Evolutionary conservation across 345 rosid species (phyloP), one percentile per base, ranked within the genome.

Genomic region (Theobroma cacao): DNA sequence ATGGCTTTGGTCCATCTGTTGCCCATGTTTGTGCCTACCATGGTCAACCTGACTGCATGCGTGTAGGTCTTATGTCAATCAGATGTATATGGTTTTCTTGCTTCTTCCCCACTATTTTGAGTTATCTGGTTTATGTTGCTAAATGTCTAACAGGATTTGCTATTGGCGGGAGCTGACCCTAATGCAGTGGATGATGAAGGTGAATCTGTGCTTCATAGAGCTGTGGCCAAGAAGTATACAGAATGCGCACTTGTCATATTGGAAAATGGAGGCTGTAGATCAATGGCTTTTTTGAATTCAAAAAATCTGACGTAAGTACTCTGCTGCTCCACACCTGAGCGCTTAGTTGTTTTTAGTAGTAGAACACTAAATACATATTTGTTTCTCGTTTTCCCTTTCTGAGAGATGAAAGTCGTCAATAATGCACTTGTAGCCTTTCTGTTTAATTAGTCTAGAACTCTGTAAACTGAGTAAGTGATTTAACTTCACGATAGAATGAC

Each of bases 11-110:
- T 81, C 99, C 97, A 5, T 96, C 98, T 36, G 91, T 96, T 74
- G 94, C 98, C 78, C 99, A 96, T 87, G 97, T 94, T 72, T 96
- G 99, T 89, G 97, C 98, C 22, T 94, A 92, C 81, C 97, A 96
- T 86, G 99, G 99, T 75, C 99, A 96, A 78, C 97, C 99, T 76
- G 99, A 94, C 77, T 93, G 99, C 87, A 94, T 96, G 98, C 94
- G 84, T 68, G 99, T 96, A 89, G 81, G 97, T 86, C 80, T 80
- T 74, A 60, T 38, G 59, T 80, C 69, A 64, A 77, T 65, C 53
- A 55, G 61, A 34, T 31, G 64, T 56, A 22, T 75, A 53, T 33
- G 62, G 20, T 43, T 30, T 58, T 59, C 15, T 8, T 76, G 53
- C 52, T 71, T 69, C 69, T 58, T 78, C 64, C 36, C 67, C 2